Percentiles rank a stretch among this genome's conserved stretches.
Evolutionary conservation across 2,329 filamentous ascomycete genomes (phyloP).

Genomic region (Neopestalotiopsis clavispora): DNA sequence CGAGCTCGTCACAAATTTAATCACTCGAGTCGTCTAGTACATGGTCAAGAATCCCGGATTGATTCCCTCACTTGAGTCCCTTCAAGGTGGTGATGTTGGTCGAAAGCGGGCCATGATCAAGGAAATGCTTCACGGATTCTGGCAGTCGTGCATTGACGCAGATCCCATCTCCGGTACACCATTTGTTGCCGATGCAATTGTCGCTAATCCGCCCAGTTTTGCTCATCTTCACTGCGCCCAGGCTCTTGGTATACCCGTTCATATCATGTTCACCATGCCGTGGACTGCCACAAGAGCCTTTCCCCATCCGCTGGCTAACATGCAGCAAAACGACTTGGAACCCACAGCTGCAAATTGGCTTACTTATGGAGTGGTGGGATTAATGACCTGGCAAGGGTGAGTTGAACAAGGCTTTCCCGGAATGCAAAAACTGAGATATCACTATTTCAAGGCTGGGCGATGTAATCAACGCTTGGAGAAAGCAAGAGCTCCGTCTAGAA

Average conservation of each 20-base stretch:
- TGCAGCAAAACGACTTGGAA: constrained; percentile 34
- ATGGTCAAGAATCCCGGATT: constrained; percentile 38
- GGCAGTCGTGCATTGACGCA: constrained; percentile 35
- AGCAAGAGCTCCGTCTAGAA: constrained; percentile 58
- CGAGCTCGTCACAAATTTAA: background rate
- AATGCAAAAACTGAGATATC: background rate
- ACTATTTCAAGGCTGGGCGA: constrained; percentile 52
- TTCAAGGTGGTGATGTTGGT: constrained; percentile 33
- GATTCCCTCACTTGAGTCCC: constrained; percentile 32
- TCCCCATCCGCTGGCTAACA: constrained; percentile 54
- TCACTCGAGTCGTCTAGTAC: constrained; percentile 20
- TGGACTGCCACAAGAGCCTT: constrained; percentile 50
- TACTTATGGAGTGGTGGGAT: constrained; percentile 51
- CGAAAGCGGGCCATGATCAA: constrained; percentile 32
- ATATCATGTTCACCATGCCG: constrained; percentile 72
- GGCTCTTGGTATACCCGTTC: constrained; percentile 59
- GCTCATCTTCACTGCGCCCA: constrained; percentile 47
- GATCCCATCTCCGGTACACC: constrained; percentile 23
- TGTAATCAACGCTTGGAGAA: constrained; percentile 68
- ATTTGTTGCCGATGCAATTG: constrained; percentile 31
- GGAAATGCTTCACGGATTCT: constrained; percentile 36
- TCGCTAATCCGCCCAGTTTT: constrained; percentile 32
- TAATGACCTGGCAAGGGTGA: constrained; percentile 55
- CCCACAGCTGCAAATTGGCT: constrained; percentile 44
- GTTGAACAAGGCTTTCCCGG: constrained; percentile 2